Percentiles rank a stretch among this genome's conserved stretches.
Evolutionary conservation across 169 alveolate species (phyloP).

Genomic region (Ichthyophthirius multifiliis): DNA sequence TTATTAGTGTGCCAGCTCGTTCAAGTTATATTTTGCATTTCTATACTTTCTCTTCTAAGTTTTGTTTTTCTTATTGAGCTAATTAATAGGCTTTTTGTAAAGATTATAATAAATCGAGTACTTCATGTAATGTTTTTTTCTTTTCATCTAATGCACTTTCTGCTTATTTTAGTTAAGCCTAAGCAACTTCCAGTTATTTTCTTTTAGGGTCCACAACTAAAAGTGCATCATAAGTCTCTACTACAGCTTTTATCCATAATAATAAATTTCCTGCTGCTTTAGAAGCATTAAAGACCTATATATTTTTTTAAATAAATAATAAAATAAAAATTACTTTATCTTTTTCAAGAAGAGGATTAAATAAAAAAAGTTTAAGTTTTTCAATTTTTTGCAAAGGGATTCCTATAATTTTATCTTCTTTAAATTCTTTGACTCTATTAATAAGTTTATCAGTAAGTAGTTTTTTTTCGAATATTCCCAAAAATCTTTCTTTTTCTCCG

Average conservation of each 20-base stretch:
- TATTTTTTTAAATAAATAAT: no score
- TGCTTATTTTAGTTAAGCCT: conserved; percentile 45
- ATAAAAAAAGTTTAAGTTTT: conserved; percentile 44
- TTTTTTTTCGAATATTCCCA: conserved; percentile 89
- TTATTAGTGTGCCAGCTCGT: conserved; percentile 75
- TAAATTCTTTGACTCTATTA: conserved; percentile 50
- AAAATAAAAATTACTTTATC: no score
- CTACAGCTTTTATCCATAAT: conserved; percentile 70
- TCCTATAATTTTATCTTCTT: conserved; percentile 60
- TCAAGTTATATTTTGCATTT: conserved; percentile 40
- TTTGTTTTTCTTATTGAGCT: conserved; percentile 86
- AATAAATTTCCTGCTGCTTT: conserved; percentile 73
- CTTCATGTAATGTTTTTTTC: conserved; percentile 62
- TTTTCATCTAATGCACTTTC: conserved; percentile 50
- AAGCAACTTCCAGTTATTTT: conserved; percentile 53
- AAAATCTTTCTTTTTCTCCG: conserved; percentile 77
- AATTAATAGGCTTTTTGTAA: conserved; percentile 81
- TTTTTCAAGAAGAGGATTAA: conserved; percentile 47
- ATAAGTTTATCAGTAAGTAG: conserved; percentile 65
- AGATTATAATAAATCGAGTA: conserved; percentile 77
- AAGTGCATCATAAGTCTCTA: conserved; percentile 61
- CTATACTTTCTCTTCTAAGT: conserved; percentile 67
- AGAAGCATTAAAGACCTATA: conserved; percentile 52
- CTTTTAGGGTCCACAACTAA: conserved; percentile 56
- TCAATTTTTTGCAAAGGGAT: conserved; percentile 45